Base-by-base conservation (phyloP, 805 yeast species). In the Candida insectalens region DNA sequence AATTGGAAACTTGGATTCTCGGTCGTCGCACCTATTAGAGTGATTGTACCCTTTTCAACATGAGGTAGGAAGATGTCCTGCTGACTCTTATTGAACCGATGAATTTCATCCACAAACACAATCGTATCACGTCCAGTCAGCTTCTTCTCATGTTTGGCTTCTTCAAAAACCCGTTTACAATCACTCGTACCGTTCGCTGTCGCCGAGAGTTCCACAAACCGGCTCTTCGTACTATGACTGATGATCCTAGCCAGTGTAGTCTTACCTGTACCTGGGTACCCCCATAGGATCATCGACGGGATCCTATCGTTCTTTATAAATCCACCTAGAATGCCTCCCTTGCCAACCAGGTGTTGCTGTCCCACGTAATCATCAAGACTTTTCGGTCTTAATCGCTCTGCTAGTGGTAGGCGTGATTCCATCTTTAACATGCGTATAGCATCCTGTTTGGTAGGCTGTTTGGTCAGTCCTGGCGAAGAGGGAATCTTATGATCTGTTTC, bases 231-330 rank as follows among this genome's bases (percentile, higher is more conserved):
- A n/a, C 63, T 58, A 12, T 58, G 49, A 0, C 87, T 77, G n/a
- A 82, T 57, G 23, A 79, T 68, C 27, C 69, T 44, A 3, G 63
- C 62, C 19, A 92, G 51, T 0, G 96, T 80, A 0, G 98, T 92
- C 51, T 92, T 92, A 65, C 92, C 89, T 3, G 85, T 88, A 0
- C 98, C 98, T 2, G 96, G 94, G 1, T 95, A 95, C 0, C 99
- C 99, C 83, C 92, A 82, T 4, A 92, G 59, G 2, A 92, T 74
- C 74, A 92, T 67, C 0, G 96, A 85, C 1, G 96, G 96, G 6
- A 83, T 62, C 30, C 65, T 62, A n/a, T 79, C 73, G 56, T 69
- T 58, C 25, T 68, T 65, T 2, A 88, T 64, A 39, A 82, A 82
- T 29, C 77, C 77, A 19, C 74, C 59, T 3, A 89, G 58, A 3